These are phyloP conservation scores for Pythium myriotylum DNA, from an alignment of 352 stramenopile species.

Conservation along the genomic window DNA sequence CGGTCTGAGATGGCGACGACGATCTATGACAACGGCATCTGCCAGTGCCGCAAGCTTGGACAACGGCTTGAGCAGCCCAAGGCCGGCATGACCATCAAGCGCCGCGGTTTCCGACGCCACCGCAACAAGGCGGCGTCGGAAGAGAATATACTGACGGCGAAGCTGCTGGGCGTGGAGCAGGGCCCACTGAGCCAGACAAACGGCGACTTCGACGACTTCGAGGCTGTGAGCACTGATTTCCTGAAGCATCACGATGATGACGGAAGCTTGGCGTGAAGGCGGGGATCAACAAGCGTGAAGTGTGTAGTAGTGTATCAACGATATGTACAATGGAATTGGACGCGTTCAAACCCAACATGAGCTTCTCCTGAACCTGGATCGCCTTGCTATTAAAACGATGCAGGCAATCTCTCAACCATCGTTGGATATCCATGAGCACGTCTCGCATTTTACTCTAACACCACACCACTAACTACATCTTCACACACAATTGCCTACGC, in stretches of 20 bases:
- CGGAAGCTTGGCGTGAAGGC: conserved; percentile 3
- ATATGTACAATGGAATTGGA: too few relatives aligned
- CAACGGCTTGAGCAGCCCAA: conserved; percentile 55
- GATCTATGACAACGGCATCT: conserved; percentile 47
- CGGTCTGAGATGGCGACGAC: conserved; percentile 17
- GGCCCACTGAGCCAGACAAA: not conserved
- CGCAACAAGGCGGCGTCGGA: conserved; percentile 22
- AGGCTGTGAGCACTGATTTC: conserved; percentile 19
- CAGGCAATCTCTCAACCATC: not conserved
- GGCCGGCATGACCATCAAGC: conserved; percentile 1
- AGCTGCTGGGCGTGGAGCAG: conserved; percentile 21
- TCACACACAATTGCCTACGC: conserved; percentile 4
- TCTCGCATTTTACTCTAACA: not conserved
- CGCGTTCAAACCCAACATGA: too few relatives aligned
- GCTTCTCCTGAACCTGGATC: too few relatives aligned
- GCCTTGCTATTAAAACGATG: too few relatives aligned
- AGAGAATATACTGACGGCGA: conserved; percentile 28
- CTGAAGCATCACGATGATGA: conserved; percentile 17
- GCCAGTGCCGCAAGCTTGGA: conserved; percentile 56
- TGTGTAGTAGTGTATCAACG: too few relatives aligned
- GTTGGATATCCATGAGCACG: not conserved
- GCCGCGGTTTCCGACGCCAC: conserved; percentile 16
- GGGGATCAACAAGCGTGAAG: too few relatives aligned
- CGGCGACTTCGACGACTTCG: conserved; percentile 31
- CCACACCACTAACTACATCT: not conserved